Evolutionary conservation across 1,284 basidiomycete genomes (phyloP).

Genomic region (Mycosarcoma mackinlayi): DNA sequence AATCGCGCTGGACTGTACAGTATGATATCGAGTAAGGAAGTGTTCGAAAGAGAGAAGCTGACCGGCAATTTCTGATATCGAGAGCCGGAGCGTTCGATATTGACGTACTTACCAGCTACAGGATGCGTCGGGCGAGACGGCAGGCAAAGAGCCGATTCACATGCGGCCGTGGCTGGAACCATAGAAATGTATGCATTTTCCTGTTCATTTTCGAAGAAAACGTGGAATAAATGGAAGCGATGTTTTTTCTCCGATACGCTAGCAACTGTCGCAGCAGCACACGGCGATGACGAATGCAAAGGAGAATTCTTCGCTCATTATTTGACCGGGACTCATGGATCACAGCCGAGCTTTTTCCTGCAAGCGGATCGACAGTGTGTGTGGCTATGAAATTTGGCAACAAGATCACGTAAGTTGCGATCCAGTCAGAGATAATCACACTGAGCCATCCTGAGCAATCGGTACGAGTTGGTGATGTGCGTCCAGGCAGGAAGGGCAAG

Average conservation of each 20-base stretch:
- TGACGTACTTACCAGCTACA: no score
- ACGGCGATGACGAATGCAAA: constrained; percentile 20
- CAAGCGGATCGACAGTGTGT: constrained; percentile 29
- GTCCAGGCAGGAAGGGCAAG: no score
- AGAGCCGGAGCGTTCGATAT: constrained; percentile 18
- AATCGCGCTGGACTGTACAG: no score
- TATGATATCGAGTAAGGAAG: no score
- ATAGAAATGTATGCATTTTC: neutral
- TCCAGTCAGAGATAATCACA: constrained; percentile 1
- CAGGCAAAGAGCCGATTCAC: constrained; percentile 23
- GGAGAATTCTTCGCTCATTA: constrained; percentile 27
- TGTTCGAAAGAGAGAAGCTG: no score
- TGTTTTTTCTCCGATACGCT: constrained; percentile 21
- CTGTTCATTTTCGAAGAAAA: neutral
- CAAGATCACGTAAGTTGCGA: constrained; percentile 27
- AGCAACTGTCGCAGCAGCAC: neutral
- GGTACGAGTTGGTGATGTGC: no score
- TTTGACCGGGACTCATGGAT: constrained; percentile 18
- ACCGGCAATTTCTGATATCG: constrained; percentile 14
- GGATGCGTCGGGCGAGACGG: no score
- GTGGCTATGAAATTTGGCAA: neutral
- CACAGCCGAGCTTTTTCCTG: constrained; percentile 17
- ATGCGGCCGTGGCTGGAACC: constrained; percentile 13
- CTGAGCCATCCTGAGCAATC: no score
- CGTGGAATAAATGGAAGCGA: constrained; percentile 3